phyloP scores from a whole-genome alignment of 2,329 filamentous ascomycete genomes.

The Neonectria coccinea region DNA sequence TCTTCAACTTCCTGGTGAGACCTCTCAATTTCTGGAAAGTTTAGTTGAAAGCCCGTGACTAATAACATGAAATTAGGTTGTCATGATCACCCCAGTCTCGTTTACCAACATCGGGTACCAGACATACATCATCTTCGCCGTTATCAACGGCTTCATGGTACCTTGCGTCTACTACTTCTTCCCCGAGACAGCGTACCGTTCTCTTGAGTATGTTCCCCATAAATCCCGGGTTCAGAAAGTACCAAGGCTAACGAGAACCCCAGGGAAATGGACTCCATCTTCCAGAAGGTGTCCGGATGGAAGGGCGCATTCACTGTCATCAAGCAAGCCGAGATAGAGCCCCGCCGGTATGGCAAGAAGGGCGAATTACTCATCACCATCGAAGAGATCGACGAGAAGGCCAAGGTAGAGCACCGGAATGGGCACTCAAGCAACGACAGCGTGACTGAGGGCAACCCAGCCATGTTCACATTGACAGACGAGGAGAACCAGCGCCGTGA shows the following conservation, averaged over 20 bases:
- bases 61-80: constrained; percentile 52
- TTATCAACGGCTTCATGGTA: constrained; percentile 72
- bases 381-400: constrained; percentile 56
- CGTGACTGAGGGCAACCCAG: constrained; percentile 32
- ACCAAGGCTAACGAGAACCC: neutral
- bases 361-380: constrained; percentile 66
- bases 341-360: constrained; percentile 68
- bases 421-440: constrained; percentile 45
- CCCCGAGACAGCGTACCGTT: constrained; percentile 73
- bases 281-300: constrained; percentile 65
- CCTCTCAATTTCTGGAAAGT: constrained; percentile 14
- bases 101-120: constrained; percentile 68
- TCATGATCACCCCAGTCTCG: constrained; percentile 71
- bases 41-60: neutral
- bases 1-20: constrained; percentile 70
- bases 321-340: constrained; percentile 58
- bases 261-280: constrained; percentile 72
- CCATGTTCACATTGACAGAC: constrained; percentile 48
- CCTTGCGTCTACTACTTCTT: constrained; percentile 71
- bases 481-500: constrained; percentile 50
- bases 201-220: constrained; percentile 58
- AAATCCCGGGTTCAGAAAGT: neutral
- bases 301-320: constrained; percentile 52
- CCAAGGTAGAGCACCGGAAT: constrained; percentile 44
- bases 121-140: constrained; percentile 75